Percentiles rank a stretch among this genome's conserved stretches.
Conservation (phyloP, 192 early-diverging fungal species). For the Geranomyces variabilis region DNA sequence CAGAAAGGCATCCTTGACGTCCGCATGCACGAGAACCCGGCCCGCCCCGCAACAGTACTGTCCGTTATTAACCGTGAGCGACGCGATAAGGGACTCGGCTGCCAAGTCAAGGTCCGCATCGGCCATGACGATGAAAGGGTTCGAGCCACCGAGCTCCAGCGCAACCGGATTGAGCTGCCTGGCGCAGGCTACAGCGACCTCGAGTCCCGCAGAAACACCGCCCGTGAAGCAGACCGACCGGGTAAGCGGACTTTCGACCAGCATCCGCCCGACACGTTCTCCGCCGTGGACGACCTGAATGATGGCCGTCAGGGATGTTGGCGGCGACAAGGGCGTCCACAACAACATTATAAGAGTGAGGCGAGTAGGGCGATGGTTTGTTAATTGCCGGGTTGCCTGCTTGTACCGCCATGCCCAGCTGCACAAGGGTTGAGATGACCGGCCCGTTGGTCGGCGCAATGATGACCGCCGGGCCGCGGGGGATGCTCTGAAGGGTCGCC, state of each 20-base stretch:
- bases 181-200: not conserved
- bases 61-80: not conserved
- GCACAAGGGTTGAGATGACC: not conserved
- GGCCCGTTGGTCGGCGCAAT: not conserved
- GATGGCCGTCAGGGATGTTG: not conserved
- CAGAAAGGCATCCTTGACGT: not conserved
- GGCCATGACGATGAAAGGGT: not conserved
- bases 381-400: not conserved
- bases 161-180: not conserved
- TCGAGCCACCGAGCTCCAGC: not conserved
- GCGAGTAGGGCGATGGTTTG: not conserved
- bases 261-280: not conserved
- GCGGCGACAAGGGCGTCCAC: not conserved
- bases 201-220: not conserved
- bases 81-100: not conserved
- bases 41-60: not conserved
- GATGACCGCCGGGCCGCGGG: not conserved
- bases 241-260: not conserved
- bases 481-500: not conserved
- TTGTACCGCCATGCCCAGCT: not conserved
- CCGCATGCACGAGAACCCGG: not conserved
- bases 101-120: not conserved
- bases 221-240: not conserved
- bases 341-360: not conserved
- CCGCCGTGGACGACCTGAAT: not conserved